Percentiles rank a stretch among this genome's conserved stretches.
These are phyloP conservation scores for Venturia oleaginea DNA, from an alignment of 2,329 filamentous ascomycete species.

Conservation along the genomic window DNA sequence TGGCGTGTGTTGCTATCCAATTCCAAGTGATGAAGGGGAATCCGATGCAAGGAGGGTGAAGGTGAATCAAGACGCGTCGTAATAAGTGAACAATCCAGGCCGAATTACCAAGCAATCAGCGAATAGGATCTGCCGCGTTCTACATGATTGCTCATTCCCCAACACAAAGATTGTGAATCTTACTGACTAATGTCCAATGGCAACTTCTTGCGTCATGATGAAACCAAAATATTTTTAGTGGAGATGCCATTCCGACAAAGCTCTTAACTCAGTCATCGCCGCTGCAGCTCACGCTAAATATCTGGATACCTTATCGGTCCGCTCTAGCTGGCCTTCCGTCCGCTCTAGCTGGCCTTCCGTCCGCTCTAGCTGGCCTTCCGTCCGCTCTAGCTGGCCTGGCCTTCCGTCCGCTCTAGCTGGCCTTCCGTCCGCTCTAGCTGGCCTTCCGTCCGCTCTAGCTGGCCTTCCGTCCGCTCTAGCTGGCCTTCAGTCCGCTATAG, in stretches of 20 bases:
- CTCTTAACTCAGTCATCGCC: neutral
- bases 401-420: neutral
- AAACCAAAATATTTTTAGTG: neutral
- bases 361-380: neutral
- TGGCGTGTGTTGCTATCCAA: neutral
- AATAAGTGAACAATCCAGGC: neutral
- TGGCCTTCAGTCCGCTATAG: neutral
- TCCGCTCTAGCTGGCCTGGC: too few relatives aligned
- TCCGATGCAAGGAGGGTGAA: neutral
- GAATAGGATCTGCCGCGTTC: neutral
- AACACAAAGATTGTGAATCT: neutral
- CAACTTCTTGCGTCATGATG: conserved; percentile 1
- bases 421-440: neutral
- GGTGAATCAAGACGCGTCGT: neutral
- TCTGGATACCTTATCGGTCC: neutral
- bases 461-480: neutral
- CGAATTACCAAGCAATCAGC: neutral
- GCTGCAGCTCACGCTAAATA: neutral
- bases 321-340: too few relatives aligned
- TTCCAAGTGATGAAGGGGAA: neutral
- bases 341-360: neutral
- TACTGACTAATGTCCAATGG: conserved; percentile 2
- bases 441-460: neutral
- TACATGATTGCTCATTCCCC: neutral
- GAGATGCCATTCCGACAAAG: neutral